Base-by-base conservation (phyloP, 164 flowering plant genomes). In the Vitis amurensis region DNA sequence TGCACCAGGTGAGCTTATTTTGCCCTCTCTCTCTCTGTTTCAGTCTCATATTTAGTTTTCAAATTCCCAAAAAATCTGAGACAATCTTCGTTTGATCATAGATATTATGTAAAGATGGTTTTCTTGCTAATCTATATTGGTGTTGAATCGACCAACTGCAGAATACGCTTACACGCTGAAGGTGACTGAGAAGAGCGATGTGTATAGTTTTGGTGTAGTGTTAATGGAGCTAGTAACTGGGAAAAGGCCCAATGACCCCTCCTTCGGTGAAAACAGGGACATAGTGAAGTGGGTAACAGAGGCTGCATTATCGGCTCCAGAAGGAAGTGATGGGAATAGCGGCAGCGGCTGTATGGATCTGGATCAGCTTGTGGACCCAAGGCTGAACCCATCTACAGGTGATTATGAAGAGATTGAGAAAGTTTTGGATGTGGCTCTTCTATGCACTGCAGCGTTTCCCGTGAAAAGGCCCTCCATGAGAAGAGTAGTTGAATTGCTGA, bases 391-490 rank as follows among this genome's bases (percentile, higher is more conserved):
- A 31, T 69, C 79, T 2, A 27, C 74, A 4, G 16, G 70, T 12
- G 82, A 82, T 14, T 71, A 73, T 37, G 64, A 70, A 50, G 86
- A 88, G 72, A 82, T 85, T 69, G 80, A 78, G 78, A 86, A 62
- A 71, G 85, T 91, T 29, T 52, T 92, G 77, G 78, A 85, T 37
- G 79, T 89, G 55, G 91, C 90, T 66, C 74, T 88, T 47, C 82
- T 74, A 3, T 91, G 97, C 64, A 91, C 91, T 57, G 77, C 90
- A 0, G 60, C 82, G 3, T 70, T 81, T 16, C 97, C 97, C 13
- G 30, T 71, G 47, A 83, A 76, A 78, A 76, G 95, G 23, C 95
- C 97, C 55, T 82, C 93, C 52, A 90, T 92, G 94, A 78, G 90
- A 71, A 84, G 66, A 70, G 95, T 90, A 0, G 90, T 87, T 27